phyloP scores from a whole-genome alignment of 176 grass and related monocot species.

The Microstegium vimineum region DNA sequence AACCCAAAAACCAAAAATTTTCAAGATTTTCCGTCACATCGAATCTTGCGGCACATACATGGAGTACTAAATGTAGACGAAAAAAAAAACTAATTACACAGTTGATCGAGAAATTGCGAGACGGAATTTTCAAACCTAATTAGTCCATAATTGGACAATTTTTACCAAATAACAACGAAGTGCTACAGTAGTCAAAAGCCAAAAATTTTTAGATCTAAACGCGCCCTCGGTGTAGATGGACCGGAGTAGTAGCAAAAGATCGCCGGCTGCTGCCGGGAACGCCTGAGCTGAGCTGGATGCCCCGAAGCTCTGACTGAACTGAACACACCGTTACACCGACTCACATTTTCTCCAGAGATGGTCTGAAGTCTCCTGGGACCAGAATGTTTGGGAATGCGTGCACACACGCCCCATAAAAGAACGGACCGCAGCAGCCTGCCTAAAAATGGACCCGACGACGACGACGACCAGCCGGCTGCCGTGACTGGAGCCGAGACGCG shows the following conservation, averaged over 20 bases:
- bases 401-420: neutral
- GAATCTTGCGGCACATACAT: no score
- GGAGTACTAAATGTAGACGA: no score
- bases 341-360: neutral
- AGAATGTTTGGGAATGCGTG: neutral
- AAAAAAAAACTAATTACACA: no score
- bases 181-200: no score
- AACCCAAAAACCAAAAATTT: no score
- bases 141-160: no score
- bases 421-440: neutral
- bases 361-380: neutral
- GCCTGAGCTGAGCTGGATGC: neutral
- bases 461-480: neutral
- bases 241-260: neutral
- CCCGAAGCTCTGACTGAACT: no score
- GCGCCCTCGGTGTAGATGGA: neutral
- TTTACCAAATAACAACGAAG: no score
- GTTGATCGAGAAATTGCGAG: no score
- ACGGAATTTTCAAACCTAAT: no score
- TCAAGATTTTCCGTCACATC: no score
- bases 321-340: neutral
- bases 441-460: slow-evolving; percentile 5
- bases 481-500: slow-evolving; percentile 12
- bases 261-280: neutral
- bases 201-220: no score